Evolutionary conservation across 169 alveolate genomes (phyloP), one percentile per base, ranked within the genome.

Genomic region (Plasmodium fragile): DNA sequence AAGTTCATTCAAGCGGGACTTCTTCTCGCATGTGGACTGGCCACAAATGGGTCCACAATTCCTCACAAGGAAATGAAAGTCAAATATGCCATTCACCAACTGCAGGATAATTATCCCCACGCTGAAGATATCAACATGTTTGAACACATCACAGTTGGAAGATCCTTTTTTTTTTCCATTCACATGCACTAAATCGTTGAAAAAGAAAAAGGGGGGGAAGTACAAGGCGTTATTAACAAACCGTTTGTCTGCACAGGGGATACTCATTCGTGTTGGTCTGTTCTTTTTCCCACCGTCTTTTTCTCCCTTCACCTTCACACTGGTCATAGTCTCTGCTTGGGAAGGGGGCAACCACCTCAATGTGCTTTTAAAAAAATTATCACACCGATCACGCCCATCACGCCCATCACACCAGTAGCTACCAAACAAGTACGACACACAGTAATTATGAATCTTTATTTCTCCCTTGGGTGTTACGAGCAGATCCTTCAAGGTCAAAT

Each of bases 81-180:
- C 41, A 30, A 87, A 36, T 55, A 87, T 22, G 0, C 93, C 93
- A 25, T 87, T 87, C 4, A 87, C 34, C 1, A 87, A 25, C 36
- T 87, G 82, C 5, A 77, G 36, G 59, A 87, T 87, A 4, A 87
- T 69, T 4, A 87, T 77, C n/a, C 93, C 93, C 4, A 77, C 75
- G 55, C 30, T 87, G 45, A 87, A 87, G n/a, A 87, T n/a, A 45
- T 87, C 93, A 7, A 87, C 80, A 34, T 87, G 93, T 25, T 75
- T 77, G 45, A 39, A 77, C 11, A 87, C 13, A 22, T 77, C 82
- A 55, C 59, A 71, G 11, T 5, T 55, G 16, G 70, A 11, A 1
- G 43, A 10, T 5, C 18, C 32, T 41, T 77, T 87, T 30, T 53
- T 87, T 78, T 87, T 52, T 10, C 49, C 80, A 3, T 55, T n/a